phyloP scores from a whole-genome alignment of 1,284 basidiomycete genomes.

The Moesziomyces antarcticus region DNA sequence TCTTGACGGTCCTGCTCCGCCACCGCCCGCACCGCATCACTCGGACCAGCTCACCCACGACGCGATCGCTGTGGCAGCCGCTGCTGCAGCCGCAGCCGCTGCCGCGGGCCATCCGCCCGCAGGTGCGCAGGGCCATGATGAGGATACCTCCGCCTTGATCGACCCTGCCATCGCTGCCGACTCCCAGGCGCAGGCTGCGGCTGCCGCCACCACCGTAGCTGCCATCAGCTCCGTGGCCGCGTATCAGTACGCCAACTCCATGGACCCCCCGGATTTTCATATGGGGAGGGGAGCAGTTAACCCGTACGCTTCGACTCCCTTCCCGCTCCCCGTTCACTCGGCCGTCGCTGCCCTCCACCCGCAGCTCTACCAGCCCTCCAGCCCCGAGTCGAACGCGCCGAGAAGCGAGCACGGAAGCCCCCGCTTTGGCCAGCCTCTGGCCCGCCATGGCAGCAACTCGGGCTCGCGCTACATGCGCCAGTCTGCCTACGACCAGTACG shows the following conservation, averaged over 20 bases:
- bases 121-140: constrained; percentile 11
- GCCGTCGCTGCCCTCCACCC: constrained; percentile 47
- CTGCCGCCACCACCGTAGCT: constrained; percentile 43
- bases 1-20: constrained; percentile 25
- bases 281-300: constrained; percentile 56
- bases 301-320: constrained; percentile 54
- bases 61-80: constrained; percentile 35
- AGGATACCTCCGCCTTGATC: constrained; percentile 45
- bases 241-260: constrained; percentile 44
- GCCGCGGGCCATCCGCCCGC: constrained; percentile 32
- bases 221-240: constrained; percentile 51
- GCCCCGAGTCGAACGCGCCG: constrained; percentile 56
- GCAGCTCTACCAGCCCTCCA: constrained; percentile 51
- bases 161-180: constrained; percentile 50
- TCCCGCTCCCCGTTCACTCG: constrained; percentile 51
- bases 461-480: constrained; percentile 28
- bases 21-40: constrained; percentile 38
- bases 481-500: constrained; percentile 28
- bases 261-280: constrained; percentile 55
- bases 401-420: constrained; percentile 57
- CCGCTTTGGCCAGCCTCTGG: constrained; percentile 45
- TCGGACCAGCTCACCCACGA: constrained; percentile 39
- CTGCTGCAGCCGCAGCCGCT: constrained; percentile 35
- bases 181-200: constrained; percentile 45
- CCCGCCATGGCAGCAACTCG: constrained; percentile 46